Base-by-base conservation (phyloP, 2,329 filamentous ascomycete species). In the Aspergillus pseudotamarii region DNA sequence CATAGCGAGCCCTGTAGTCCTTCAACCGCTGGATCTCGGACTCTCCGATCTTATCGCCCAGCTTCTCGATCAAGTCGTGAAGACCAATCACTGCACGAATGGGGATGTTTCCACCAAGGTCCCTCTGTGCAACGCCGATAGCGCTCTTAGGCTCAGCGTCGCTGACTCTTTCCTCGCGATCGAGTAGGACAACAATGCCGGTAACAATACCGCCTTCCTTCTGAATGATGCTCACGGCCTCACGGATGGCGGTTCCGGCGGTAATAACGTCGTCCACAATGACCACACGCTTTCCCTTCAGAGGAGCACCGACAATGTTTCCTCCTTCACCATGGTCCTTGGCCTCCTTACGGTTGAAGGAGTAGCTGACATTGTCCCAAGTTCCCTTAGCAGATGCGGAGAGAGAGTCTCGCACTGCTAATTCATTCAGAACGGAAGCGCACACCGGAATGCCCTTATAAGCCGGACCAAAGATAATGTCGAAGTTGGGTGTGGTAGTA, bases 381-480 rank as follows among this genome's bases (percentile, higher is more conserved):
- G 84, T 86, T 57, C 81, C 79, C 21, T 86, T 82, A 11, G 72
- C 66, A 6, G 67, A 64, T 9, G 60, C 70, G 11, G 74, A 69
- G 28, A 77, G 71, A 4, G 73, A 69, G 66, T 92, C 88, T 12
- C 93, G 80, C 72, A 89, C 86, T 59, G 88, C 87, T 14, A 98
- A 86, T 77, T 93, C 91, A 75, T 91, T 87, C 43, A 90, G 85
- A 19, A 93, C 90, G 3, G 91, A 86, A 19, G 91, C 89, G 51
- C 91, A 91, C n/a, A 98, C 87, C 1, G 94, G 93, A 68, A 98
- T 97, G 51, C 95, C 95, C 83, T 98, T 99, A 85, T 98, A 99
- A 11, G 95, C 94, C 3, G 95, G 94, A 19, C 88, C 94, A 79
- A 98, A 98, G 73, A 98, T 84, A 71, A 98, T 86, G 76, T 98